A percentile compares a stretch with the other conserved stretches of the same genome.
These are phyloP conservation scores for Sungouiozyma intestinalis DNA, from an alignment of 805 yeast genomes.

Conservation along the genomic window DNA sequence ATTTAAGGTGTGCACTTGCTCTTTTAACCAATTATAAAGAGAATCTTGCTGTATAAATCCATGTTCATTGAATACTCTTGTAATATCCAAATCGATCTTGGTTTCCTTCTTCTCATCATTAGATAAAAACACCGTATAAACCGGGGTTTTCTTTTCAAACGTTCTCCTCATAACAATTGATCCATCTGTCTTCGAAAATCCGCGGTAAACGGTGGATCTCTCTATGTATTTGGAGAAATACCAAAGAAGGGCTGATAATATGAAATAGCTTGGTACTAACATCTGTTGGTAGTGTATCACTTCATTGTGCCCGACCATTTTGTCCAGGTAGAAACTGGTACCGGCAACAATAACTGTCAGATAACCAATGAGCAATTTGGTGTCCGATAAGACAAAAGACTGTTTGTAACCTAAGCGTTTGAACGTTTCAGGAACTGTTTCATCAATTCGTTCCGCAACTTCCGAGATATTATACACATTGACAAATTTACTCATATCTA, in stretches of 20 bases:
- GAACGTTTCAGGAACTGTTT: conserved; percentile 19
- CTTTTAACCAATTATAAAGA: conserved; percentile 31
- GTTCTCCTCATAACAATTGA: conserved; percentile 25
- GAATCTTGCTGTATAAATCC: conserved; percentile 36
- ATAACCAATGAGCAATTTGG: conserved; percentile 42
- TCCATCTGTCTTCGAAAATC: conserved; percentile 25
- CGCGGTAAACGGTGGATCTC: conserved; percentile 37
- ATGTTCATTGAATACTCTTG: conserved; percentile 30
- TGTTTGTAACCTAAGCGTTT: conserved; percentile 18
- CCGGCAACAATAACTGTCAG: conserved; percentile 41
- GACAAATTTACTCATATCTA: conserved; percentile 27
- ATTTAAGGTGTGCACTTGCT: conserved; percentile 28
- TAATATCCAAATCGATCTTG: conserved; percentile 20
- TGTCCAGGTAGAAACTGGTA: conserved; percentile 39
- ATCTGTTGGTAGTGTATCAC: conserved; percentile 32
- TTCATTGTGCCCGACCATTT: conserved; percentile 36
- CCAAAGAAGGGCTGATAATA: conserved; percentile 32
- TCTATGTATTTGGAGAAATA: conserved; percentile 29
- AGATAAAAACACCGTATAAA: conserved; percentile 32
- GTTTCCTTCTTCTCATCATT: conserved; percentile 10
- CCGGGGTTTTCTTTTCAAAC: conserved; percentile 34
- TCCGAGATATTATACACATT: conserved; percentile 26
- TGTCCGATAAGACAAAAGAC: conserved; percentile 28
- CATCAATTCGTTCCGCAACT: conserved; percentile 23
- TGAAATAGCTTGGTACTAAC: conserved; percentile 32